phyloP scores from a whole-genome alignment of 1,139 yeast genomes.

The Nakaseomyces bracarensis region DNA sequence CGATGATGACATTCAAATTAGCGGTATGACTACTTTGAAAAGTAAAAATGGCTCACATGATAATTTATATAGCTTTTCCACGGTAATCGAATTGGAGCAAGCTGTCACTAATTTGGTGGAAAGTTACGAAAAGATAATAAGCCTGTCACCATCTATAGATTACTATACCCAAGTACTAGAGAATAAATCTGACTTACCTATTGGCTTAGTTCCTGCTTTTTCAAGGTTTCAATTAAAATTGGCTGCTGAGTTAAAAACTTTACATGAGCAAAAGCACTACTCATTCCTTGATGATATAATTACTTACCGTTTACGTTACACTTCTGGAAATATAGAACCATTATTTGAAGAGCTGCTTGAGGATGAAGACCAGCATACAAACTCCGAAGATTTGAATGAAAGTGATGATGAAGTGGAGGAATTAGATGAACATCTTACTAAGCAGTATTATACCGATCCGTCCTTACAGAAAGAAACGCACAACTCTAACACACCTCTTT shows the following conservation, averaged over 20 bases:
- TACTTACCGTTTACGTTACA: background rate
- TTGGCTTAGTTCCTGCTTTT: constrained; percentile 38
- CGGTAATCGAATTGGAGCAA: constrained; percentile 3
- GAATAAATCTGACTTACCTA: background rate
- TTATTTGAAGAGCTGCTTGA: constrained; percentile 1
- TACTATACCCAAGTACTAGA: background rate
- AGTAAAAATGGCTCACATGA: background rate
- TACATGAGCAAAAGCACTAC: background rate
- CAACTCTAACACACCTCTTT: too few relatives aligned
- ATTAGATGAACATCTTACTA: background rate
- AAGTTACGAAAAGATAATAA: constrained; percentile 2
- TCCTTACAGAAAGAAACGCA: too few relatives aligned
- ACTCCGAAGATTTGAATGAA: background rate
- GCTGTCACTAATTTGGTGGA: constrained; percentile 1
- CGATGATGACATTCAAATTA: constrained; percentile 4
- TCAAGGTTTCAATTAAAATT: constrained; percentile 49
- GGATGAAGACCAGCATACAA: background rate
- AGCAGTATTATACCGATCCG: too few relatives aligned
- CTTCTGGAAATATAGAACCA: background rate
- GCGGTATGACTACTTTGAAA: constrained; percentile 3
- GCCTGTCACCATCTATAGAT: background rate
- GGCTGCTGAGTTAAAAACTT: constrained; percentile 36
- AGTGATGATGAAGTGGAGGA: background rate
- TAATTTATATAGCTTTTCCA: constrained; percentile 2
- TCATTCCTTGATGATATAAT: background rate